Evolutionary conservation across 441 rosid species (phyloP), one percentile per base, ranked within the genome.

Genomic region (Gossypium aridum): DNA sequence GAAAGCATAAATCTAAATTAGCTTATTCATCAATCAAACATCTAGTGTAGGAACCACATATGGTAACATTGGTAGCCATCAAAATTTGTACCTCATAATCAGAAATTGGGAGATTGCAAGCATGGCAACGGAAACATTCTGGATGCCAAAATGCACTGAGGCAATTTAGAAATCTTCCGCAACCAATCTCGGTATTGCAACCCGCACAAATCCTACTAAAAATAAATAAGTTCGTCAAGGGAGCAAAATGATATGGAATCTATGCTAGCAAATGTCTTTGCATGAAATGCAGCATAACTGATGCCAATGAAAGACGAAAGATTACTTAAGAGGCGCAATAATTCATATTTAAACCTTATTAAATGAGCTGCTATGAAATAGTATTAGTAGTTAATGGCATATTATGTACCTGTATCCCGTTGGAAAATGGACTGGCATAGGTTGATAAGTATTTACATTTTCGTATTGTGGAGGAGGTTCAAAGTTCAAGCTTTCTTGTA

Each of bases 401-500:
- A 72, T 22, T 54, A 34, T 26, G 55, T 84, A 90, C 92, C 95
- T 90, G 85, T 73, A 86, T 65, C 89, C 89, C 77, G 68, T 80
- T 0, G 84, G 81, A 72, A 79, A 85, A 34, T 84, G 80, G 74
- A 73, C 45, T 64, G 88, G 86, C 49, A 75, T 57, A 28, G 78
- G 78, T 75, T 75, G 78, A 66, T 78, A 80, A 0, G 77, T 64
- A 71, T 76, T 74, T 31, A 77, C 86, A 45, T 61, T 68, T 83
- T 77, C 86, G 74, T 79, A 64, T 28, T 59, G 86, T 19, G 87
- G 87, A 53, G 91, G 79, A 77, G 83, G 76, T 79, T 84, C 86
- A 71, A 84, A 59, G 53, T 72, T 79, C 84, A 89, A 78, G 80
- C 93, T 91, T 77, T 91, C 93, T 82, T 89, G 89, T 72, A 87